Conservation (phyloP, 1,139 yeast genomes). For the Debaryomycetaceae sp. region DNA sequence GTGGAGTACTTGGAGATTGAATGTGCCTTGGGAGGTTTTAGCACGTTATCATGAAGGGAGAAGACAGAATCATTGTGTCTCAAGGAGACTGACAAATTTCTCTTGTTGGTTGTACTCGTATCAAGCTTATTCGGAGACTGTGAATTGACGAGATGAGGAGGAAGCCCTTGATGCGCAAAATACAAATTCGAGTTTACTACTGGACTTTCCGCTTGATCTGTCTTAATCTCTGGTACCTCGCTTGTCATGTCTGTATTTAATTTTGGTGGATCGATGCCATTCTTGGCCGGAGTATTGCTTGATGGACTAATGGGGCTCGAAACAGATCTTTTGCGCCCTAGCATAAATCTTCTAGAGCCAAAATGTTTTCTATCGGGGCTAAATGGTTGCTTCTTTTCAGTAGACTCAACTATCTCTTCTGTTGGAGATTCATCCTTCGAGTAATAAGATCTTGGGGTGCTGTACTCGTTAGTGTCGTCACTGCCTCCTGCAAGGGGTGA, state of each 20-base stretch:
- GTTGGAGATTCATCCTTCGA: neutral
- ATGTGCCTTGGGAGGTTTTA: conserved; percentile 24
- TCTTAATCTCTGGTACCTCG: conserved; percentile 5
- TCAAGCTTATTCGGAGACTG: conserved; percentile 24
- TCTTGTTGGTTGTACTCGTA: conserved; percentile 9
- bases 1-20: conserved; percentile 7
- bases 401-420: neutral
- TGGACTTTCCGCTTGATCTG: conserved; percentile 15
- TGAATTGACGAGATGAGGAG: conserved; percentile 42
- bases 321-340: conserved; percentile 22
- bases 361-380: neutral
- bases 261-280: neutral
- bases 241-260: conserved; percentile 3
- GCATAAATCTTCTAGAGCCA: conserved; percentile 9
- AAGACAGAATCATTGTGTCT: conserved; percentile 45
- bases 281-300: neutral
- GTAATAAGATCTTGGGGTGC: neutral
- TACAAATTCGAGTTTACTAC: conserved; percentile 44
- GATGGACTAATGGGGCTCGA: conserved; percentile 15
- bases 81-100: conserved; percentile 31
- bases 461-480: conserved; percentile 1
- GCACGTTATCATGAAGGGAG: conserved; percentile 24
- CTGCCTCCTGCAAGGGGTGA: conserved; percentile 8
- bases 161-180: conserved; percentile 55
- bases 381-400: neutral